phyloP scores from a whole-genome alignment of 139 green algal genomes.

The Chlorokybus atmophyticus region DNA sequence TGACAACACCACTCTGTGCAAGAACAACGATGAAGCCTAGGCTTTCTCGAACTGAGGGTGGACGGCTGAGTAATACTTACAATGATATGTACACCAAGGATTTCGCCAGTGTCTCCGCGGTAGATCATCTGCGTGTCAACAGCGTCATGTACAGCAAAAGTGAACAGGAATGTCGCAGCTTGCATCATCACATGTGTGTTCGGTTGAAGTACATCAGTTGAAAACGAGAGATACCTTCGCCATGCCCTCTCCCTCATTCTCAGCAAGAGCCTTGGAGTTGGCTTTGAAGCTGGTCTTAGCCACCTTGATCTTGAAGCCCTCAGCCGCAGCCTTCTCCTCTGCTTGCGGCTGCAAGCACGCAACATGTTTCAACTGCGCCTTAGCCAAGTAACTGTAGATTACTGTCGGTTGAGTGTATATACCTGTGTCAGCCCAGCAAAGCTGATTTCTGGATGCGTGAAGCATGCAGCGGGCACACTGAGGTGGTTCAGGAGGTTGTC shows the following conservation, averaged over 20 bases:
- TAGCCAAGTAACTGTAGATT: background rate
- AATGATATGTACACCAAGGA: constrained; percentile 65
- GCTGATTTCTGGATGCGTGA: constrained; percentile 94
- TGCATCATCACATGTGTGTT: too few relatives aligned
- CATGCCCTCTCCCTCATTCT: constrained; percentile 94
- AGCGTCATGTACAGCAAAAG: too few relatives aligned
- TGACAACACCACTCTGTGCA: too few relatives aligned
- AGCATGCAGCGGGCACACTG: constrained; percentile 89
- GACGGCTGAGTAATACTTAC: too few relatives aligned
- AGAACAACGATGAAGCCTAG: too few relatives aligned
- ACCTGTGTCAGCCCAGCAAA: constrained; percentile 91
- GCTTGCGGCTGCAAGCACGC: constrained; percentile 37
- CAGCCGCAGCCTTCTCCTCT: constrained; percentile 68
- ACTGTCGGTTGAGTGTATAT: background rate
- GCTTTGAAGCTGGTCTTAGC: constrained; percentile 97
- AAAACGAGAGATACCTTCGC: too few relatives aligned
- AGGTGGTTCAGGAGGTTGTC: constrained; percentile 85
- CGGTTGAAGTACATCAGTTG: too few relatives aligned
- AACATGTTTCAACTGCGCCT: background rate
- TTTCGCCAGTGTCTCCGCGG: constrained; percentile 86
- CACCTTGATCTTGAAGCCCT: constrained; percentile 76
- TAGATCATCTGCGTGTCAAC: constrained; percentile 33
- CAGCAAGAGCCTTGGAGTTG: constrained; percentile 93
- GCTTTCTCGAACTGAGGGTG: too few relatives aligned
- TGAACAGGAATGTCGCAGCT: too few relatives aligned